Evolutionary conservation across 1,284 basidiomycete species (phyloP).

Genomic region (Spongiforma sp.): DNA sequence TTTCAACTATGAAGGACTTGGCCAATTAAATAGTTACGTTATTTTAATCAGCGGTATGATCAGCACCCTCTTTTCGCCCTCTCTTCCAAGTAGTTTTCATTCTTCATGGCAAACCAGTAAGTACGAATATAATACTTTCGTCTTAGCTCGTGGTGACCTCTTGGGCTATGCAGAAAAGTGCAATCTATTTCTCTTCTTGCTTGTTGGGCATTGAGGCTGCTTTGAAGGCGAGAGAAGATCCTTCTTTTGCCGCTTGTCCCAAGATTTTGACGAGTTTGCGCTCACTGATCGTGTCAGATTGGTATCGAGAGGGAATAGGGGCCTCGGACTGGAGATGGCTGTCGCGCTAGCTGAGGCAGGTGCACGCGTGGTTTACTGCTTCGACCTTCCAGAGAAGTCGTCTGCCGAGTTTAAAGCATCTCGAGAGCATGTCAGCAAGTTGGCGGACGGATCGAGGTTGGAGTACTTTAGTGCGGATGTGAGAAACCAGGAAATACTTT

Average conservation of each 20-base stretch:
- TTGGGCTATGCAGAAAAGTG: constrained; percentile 17
- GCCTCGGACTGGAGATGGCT: constrained; percentile 85
- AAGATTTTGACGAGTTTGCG: constrained; percentile 77
- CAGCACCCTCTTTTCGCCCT: too few species aligned
- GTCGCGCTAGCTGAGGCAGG: constrained; percentile 79
- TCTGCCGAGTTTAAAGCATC: constrained; percentile 71
- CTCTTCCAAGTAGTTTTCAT: too few species aligned
- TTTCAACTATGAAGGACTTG: too few species aligned
- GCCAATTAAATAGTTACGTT: too few species aligned
- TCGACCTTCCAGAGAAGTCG: constrained; percentile 72
- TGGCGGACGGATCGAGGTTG: constrained; percentile 55
- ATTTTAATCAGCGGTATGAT: too few species aligned
- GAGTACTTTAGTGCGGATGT: constrained; percentile 73
- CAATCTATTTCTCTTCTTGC: constrained; percentile 60
- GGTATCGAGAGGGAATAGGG: constrained; percentile 81
- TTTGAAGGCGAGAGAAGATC: constrained; percentile 45
- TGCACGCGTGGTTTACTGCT: constrained; percentile 75
- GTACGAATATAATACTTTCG: too few species aligned
- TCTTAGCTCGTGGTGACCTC: too few species aligned
- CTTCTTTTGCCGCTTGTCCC: constrained; percentile 41
- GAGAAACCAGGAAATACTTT: constrained; percentile 61
- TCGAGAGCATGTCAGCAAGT: constrained; percentile 52
- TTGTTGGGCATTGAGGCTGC: constrained; percentile 66
- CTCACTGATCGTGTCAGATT: constrained; percentile 75
- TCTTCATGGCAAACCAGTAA: too few species aligned